Base-by-base conservation (phyloP, 2,329 filamentous ascomycete genomes). In the Nemania bipapillata region DNA sequence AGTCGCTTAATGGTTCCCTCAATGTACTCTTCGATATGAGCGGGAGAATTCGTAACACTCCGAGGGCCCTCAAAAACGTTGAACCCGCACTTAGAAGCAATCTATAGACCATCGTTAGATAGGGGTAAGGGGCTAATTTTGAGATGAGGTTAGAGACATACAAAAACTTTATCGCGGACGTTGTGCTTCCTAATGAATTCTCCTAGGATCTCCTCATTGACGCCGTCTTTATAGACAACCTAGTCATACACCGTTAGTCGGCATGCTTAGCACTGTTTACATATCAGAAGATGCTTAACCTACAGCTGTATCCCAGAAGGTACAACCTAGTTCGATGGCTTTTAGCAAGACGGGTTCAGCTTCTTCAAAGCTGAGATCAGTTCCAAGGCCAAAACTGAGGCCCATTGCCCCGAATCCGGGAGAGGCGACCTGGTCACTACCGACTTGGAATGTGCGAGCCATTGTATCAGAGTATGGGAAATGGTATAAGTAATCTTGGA, bases 281-380 rank as follows among this genome's bases (percentile, higher is more conserved):
- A n/a, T 12, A 5, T 20, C 15, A 1, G n/a, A 17, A 5, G 40
- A 11, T 24, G n/a, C 11, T 55, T 40, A 20, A 40, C 54, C 15
- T 57, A 57, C 54, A 2, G 54, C 54, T 12, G 54, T 57, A 28
- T 57, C 54, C 54, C 54, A 57, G 8, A 57, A 57, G 12, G 54
- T 57, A 30, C 37, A 57, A 9, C 54, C 54, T 20, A 57, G 24
- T 15, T 57, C 54, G 17, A 57, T 57, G 35, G 54, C 54, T 22
- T 57, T 57, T 2, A 57, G 12, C 20, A 55, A 11, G 12, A 57
- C 35, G 4, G 54, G 37, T 45, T 57, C 54, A 24, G 54, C 54
- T 45, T 57, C 35, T 20, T 57, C 37, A 20, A 45, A 20, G 15
- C 35, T 57, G 8, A 57, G 54, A 45, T 45, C 45, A 37, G 22